Evolutionary conservation across 345 rosid genomes (phyloP).

Genomic region (Brassica juncea): DNA sequence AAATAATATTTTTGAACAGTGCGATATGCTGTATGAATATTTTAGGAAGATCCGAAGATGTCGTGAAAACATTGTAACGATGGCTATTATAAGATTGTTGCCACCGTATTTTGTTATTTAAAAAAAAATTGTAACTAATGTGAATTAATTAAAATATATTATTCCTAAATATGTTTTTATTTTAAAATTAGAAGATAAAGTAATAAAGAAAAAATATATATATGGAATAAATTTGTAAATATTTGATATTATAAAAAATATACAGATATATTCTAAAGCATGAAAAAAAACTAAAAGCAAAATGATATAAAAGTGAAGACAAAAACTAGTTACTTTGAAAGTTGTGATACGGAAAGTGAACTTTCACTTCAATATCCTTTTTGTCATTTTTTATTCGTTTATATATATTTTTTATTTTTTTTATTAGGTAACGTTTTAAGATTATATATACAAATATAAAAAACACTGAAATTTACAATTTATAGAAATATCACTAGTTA

Average conservation of each 20-base stretch:
- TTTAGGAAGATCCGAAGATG: neutral
- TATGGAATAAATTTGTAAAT: neutral
- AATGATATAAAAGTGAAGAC: neutral
- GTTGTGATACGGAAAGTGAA: neutral
- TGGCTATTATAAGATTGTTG: neutral
- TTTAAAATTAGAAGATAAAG: neutral
- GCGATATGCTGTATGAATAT: neutral
- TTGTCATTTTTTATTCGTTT: neutral
- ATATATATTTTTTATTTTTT: too few relatives aligned
- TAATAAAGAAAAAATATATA: neutral
- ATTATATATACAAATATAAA: too few relatives aligned
- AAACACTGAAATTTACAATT: too few relatives aligned
- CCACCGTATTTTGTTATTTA: too few relatives aligned
- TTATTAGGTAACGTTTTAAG: too few relatives aligned
- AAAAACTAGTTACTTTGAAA: neutral
- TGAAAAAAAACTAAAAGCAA: neutral
- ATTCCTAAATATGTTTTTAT: too few relatives aligned
- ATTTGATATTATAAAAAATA: too few relatives aligned
- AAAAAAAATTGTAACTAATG: neutral
- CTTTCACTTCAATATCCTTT: neutral
- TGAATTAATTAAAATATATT: neutral
- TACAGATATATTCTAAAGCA: neutral
- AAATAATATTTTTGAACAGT: neutral
- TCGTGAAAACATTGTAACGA: neutral
- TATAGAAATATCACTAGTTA: too few relatives aligned